Base-by-base conservation (phyloP, 169 alveolate genomes). In the Eimeria falciformis region DNA sequence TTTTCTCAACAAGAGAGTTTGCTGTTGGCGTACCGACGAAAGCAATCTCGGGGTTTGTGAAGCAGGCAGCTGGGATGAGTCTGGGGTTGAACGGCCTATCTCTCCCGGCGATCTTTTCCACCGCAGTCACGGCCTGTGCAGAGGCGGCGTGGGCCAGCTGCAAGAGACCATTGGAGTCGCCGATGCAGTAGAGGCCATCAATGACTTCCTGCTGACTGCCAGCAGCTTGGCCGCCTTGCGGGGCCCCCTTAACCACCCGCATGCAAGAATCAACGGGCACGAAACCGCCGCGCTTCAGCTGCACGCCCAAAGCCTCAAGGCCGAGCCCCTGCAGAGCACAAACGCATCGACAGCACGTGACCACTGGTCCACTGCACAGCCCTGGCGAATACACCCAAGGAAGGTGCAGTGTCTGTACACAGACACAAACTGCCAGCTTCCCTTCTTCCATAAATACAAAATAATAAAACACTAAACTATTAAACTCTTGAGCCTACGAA, bases 111-210 rank as follows among this genome's bases (percentile, higher is more conserved):
- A 91, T 43, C 33, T 75, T 25, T 56, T 89, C 77, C 33, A 92
- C 81, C 6, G 91, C 88, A 27, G 68, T 23, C 46, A 83, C 27
- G 43, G 82, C 93, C 69, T 94, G 96, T 45, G 94, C 94, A 0
- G 96, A 91, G 9, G 96, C 96, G 46, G 95, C 94, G 68, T 94
- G 96, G 11, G 96, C 96, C 46, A 94, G 58, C 95, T 92, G 93
- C 93, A 93, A 91, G 37, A 47, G 47, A 1, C 96, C 96, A 37
- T 94, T 94, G 56, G 96, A 95, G 81, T 94, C 96, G 0, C 96
- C 96, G 17, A 94, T 92, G 81, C 96, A 94, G 90, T 93, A 94
- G 65, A 94, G 91, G 7, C 92, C 86, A 3, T 77, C 82, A 23
- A 92, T 53, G 29, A 92, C 94, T 6, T 33, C 73, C 46, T 9